These are phyloP conservation scores for Petunia secreta DNA, from an alignment of 257 asterid genomes.

Conservation along the genomic window DNA sequence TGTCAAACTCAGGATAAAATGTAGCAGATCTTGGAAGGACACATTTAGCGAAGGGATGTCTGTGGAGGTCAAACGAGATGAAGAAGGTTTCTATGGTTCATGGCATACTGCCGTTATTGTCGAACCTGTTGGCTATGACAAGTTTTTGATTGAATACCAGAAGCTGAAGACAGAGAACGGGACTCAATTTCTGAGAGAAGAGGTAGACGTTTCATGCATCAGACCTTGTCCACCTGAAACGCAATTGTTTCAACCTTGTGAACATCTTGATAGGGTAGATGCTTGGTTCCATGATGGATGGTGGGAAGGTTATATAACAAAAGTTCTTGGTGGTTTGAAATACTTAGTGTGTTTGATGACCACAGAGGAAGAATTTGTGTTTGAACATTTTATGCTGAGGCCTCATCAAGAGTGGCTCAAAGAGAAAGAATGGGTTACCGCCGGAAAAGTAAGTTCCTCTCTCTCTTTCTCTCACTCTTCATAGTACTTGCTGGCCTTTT, in stretches of 20 bases:
- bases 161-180: constrained; percentile 37
- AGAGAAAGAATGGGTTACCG: constrained; percentile 46
- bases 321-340: constrained; percentile 34
- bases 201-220: constrained; percentile 45
- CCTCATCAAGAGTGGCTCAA: constrained; percentile 59
- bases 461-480: constrained; percentile 22
- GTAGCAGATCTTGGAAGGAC: constrained; percentile 25
- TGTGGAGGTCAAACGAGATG: constrained; percentile 54
- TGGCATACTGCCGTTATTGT: constrained; percentile 53
- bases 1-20: constrained; percentile 47
- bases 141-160: constrained; percentile 52
- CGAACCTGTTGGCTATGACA: constrained; percentile 34
- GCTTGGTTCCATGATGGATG: constrained; percentile 61
- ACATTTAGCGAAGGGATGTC: constrained; percentile 45
- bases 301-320: constrained; percentile 55
- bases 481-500: background rate
- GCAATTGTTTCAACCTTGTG: constrained; percentile 40
- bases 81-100: constrained; percentile 43
- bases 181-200: constrained; percentile 49
- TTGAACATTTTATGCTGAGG: constrained; percentile 48
- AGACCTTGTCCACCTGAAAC: constrained; percentile 47
- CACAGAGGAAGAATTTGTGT: constrained; percentile 38
- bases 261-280: constrained; percentile 48
- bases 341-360: constrained; percentile 41
- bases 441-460: constrained; percentile 40